Evolutionary conservation across 2,329 filamentous ascomycete species (phyloP).

Genomic region (Endothia cerciana): DNA sequence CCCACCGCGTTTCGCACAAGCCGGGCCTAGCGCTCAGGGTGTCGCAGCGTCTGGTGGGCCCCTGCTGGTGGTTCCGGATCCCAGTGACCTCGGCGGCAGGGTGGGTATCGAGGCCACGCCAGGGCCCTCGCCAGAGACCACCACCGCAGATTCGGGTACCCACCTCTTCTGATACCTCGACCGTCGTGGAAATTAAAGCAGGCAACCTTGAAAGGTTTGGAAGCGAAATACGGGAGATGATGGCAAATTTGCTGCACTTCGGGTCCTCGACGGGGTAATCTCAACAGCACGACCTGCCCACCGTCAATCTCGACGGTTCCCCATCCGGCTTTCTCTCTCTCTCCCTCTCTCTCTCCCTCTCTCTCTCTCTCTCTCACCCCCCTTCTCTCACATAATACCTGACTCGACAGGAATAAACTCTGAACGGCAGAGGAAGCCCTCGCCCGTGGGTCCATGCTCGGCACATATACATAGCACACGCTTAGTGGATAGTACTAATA

Average conservation of each 20-base stretch:
- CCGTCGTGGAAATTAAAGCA: neutral
- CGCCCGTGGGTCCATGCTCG: no score
- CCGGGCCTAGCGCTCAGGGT: neutral
- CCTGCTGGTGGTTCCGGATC: neutral
- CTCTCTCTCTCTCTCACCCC: no score
- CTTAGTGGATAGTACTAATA: no score
- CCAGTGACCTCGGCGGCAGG: no score
- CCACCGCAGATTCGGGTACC: neutral
- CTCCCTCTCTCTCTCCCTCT: no score
- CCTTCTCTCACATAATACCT: no score
- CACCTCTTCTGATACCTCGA: conserved; percentile 6
- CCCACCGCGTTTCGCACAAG: neutral
- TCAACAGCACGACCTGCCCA: neutral
- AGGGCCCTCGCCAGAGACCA: conserved; percentile 1
- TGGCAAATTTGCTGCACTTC: neutral
- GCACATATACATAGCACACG: no score
- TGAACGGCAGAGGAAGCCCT: no score
- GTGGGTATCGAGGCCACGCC: no score
- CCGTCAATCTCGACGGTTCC: neutral
- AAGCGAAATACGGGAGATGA: conserved; percentile 4
- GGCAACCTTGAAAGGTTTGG: neutral
- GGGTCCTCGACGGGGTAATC: neutral
- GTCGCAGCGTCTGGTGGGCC: neutral
- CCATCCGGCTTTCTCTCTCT: neutral
- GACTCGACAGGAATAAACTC: no score